Conservation (phyloP, 108 stramenopile species). For the Pseudonitzschia multiseries region DNA sequence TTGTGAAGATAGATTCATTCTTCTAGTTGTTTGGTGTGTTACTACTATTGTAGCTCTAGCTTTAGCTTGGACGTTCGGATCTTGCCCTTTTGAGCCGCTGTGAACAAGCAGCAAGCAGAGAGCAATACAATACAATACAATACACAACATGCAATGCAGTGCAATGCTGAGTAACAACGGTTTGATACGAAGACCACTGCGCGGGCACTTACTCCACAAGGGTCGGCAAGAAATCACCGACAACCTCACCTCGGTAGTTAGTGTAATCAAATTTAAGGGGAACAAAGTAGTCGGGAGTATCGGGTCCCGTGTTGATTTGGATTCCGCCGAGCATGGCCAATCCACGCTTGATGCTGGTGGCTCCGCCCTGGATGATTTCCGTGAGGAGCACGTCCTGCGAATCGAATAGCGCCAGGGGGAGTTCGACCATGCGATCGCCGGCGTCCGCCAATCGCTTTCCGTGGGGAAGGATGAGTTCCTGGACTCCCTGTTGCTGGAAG, state of each 20-base stretch:
- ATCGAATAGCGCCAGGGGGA: constrained; percentile 60
- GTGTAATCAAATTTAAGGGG: constrained; percentile 58
- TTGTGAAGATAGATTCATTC: background rate
- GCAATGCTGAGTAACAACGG: background rate
- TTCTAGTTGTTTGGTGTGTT: background rate
- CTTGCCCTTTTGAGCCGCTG: background rate
- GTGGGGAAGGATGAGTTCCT: constrained; percentile 50
- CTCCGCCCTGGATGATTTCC: constrained; percentile 42
- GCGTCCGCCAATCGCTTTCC: constrained; percentile 44
- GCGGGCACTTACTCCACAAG: background rate
- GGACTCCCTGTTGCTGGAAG: constrained; percentile 56
- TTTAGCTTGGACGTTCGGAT: background rate
- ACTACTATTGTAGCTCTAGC: background rate
- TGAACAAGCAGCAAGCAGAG: background rate
- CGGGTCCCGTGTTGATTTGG: constrained; percentile 70
- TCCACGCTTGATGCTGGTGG: constrained; percentile 33
- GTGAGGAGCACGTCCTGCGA: constrained; percentile 46
- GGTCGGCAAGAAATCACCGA: constrained; percentile 34
- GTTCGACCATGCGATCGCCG: constrained; percentile 47
- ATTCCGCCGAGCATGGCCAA: constrained; percentile 68
- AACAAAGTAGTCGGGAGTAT: constrained; percentile 64
- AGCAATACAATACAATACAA: background rate
- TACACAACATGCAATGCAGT: no score
- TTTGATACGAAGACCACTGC: background rate
- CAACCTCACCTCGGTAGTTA: constrained; percentile 45